Percentiles rank a stretch among this genome's conserved stretches.
Conservation (phyloP, 2,329 filamentous ascomycete genomes). For the Ophiostoma sp. region DNA sequence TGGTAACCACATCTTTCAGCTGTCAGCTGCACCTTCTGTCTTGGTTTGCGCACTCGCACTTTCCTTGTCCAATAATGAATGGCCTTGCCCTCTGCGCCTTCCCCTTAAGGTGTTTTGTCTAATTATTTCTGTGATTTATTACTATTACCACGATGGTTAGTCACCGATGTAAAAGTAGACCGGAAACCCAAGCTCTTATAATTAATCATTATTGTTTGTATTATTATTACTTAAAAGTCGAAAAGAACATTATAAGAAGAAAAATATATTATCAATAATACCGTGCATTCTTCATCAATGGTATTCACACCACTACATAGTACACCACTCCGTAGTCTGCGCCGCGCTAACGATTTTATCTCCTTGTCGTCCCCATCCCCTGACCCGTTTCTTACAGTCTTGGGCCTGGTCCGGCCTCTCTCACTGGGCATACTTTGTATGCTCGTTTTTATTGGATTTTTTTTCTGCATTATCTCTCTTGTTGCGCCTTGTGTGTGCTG, state of each 20-base stretch:
- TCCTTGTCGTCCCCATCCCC: constrained; percentile 17
- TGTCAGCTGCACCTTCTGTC: not conserved
- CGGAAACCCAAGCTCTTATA: no score
- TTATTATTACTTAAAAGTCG: not conserved
- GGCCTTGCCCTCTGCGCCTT: not conserved
- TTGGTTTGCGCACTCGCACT: not conserved
- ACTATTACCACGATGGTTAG: not conserved
- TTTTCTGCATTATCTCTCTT: not conserved
- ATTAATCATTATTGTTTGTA: no score
- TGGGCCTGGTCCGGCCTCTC: constrained; percentile 19
- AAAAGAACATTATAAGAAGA: not conserved
- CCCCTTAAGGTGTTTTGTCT: not conserved
- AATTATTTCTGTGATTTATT: not conserved
- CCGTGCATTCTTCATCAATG: not conserved
- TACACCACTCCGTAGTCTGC: constrained; percentile 10
- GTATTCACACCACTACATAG: constrained; percentile 4
- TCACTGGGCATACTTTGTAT: not conserved
- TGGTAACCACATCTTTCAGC: not conserved
- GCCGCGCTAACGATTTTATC: constrained; percentile 17
- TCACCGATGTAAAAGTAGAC: not conserved
- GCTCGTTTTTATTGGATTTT: not conserved
- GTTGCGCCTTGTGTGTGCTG: not conserved
- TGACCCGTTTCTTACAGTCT: constrained; percentile 16
- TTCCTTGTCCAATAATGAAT: not conserved
- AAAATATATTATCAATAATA: not conserved